Percentiles rank a stretch among this genome's conserved stretches.
phyloP scores from a whole-genome alignment of 495 filamentous ascomycete genomes.

The Cetradonia linearis region DNA sequence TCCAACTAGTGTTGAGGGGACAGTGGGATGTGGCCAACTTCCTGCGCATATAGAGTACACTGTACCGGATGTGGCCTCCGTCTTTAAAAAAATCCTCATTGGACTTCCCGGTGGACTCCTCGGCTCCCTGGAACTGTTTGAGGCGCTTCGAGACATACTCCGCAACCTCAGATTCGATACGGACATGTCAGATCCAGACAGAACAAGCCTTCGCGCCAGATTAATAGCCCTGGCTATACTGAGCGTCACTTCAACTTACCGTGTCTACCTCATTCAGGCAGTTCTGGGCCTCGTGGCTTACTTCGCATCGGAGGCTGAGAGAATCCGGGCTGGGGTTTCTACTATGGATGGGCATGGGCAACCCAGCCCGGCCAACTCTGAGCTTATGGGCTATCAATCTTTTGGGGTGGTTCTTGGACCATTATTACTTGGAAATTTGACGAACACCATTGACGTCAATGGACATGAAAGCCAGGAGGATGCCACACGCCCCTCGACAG shows the following conservation, averaged over 20 bases:
- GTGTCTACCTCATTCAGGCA: slow-evolving; percentile 53
- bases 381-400: slow-evolving; percentile 51
- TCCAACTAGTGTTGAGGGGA: slow-evolving; percentile 22
- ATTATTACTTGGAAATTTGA: slow-evolving; percentile 48
- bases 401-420: slow-evolving; percentile 57
- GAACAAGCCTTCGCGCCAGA: slow-evolving; percentile 45
- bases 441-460: slow-evolving; percentile 33
- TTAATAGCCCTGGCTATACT: slow-evolving; percentile 55
- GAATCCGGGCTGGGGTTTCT: slow-evolving; percentile 19
- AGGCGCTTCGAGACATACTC: slow-evolving; percentile 53
- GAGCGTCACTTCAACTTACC: slow-evolving; percentile 44
- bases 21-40: slow-evolving; percentile 22
- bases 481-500: slow-evolving; percentile 31
- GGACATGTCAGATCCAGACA: slow-evolving; percentile 39
- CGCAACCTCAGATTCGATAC: slow-evolving; percentile 41
- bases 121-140: slow-evolving; percentile 56
- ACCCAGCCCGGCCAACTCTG: slow-evolving; percentile 24
- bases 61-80: slow-evolving; percentile 61
- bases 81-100: slow-evolving; percentile 59
- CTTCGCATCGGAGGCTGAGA: slow-evolving; percentile 43
- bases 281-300: slow-evolving; percentile 53
- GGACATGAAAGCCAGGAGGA: slow-evolving; percentile 31
- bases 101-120: slow-evolving; percentile 67
- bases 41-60: slow-evolving; percentile 18
- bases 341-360: slow-evolving; percentile 15